Conservation (phyloP, 1,284 basidiomycete species). For the Stereum hirsutum region DNA sequence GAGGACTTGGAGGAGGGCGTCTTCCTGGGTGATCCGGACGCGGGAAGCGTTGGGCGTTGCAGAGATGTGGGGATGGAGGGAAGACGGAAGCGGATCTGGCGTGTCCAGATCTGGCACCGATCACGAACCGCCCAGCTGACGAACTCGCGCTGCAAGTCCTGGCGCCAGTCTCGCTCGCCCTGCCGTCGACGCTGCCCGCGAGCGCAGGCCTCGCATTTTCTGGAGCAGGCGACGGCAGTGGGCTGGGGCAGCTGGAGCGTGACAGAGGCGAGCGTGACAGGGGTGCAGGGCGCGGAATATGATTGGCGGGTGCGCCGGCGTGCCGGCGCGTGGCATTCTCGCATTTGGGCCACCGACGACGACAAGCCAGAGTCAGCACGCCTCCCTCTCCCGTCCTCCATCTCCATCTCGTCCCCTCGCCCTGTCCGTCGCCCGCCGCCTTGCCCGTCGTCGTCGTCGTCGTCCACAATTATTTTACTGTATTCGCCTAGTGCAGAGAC, state of each 20-base stretch:
- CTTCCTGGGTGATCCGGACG: no score
- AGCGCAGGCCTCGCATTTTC: neutral
- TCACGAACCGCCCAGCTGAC: constrained; percentile 4
- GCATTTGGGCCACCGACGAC: no score
- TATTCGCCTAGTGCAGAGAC: neutral
- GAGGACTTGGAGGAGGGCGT: no score
- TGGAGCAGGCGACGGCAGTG: constrained; percentile 2
- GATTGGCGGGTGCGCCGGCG: neutral
- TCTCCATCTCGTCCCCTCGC: neutral
- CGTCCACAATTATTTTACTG: neutral
- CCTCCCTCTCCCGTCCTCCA: neutral
- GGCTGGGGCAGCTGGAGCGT: neutral
- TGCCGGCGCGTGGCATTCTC: no score
- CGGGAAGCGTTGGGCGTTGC: no score
- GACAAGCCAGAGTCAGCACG: neutral
- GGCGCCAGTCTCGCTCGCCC: no score
- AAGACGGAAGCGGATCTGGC: constrained; percentile 10
- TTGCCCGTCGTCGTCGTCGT: neutral
- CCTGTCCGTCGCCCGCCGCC: neutral
- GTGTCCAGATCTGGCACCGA: constrained; percentile 15
- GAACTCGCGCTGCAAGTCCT: neutral
- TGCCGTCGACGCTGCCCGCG: no score
- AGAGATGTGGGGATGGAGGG: constrained; percentile 2
- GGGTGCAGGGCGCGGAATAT: constrained; percentile 1
- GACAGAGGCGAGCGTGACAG: neutral